phyloP scores from a whole-genome alignment of 331 rosid genomes.

The Rosa hybrid region DNA sequence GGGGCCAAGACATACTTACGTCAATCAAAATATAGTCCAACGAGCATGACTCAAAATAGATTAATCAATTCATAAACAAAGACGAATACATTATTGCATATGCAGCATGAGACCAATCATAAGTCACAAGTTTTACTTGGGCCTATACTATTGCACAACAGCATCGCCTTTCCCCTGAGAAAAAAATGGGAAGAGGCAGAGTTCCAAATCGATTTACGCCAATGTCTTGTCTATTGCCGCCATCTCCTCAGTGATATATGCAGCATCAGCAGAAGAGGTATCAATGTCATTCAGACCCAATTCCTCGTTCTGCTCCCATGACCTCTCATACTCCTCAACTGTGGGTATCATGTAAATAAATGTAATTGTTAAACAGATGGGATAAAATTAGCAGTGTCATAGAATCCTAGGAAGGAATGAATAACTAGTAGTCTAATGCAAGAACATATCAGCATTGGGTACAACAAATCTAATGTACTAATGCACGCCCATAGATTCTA shows the following conservation, averaged over 20 bases:
- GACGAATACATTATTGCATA: background rate
- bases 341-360: slow-evolving; percentile 3
- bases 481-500: background rate
- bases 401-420: background rate
- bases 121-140: background rate
- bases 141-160: background rate
- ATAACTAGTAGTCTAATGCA: background rate
- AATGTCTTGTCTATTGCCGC: background rate
- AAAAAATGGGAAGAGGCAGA: background rate
- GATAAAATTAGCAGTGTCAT: background rate
- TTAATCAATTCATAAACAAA: background rate
- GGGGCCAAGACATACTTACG: background rate
- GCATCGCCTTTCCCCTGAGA: background rate
- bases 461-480: background rate
- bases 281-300: slow-evolving; percentile 94
- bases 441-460: background rate
- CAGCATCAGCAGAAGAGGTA: slow-evolving; percentile 81
- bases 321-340: slow-evolving; percentile 90
- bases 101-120: background rate
- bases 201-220: background rate
- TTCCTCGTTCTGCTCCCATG: slow-evolving; percentile 96
- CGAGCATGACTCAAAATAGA: background rate
- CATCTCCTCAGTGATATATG: slow-evolving; percentile 44
- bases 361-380: slow-evolving; percentile 28
- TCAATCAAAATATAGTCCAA: background rate